These are phyloP conservation scores for Thalassiosira livingstoniorum DNA, from an alignment of 352 stramenopile genomes.

Conservation along the genomic window DNA sequence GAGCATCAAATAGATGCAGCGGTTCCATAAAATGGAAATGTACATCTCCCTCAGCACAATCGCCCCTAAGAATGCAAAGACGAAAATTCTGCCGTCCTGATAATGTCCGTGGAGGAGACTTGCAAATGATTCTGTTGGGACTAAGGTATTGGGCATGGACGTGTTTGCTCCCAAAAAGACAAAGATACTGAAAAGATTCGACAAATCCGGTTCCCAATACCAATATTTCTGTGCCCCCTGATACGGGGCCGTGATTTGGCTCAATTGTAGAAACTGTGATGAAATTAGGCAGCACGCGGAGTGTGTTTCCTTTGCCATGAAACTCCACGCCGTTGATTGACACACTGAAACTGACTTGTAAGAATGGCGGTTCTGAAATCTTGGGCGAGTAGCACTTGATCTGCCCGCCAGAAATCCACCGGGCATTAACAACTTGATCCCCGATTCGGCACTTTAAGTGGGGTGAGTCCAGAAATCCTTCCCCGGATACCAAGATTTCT, in stretches of 20 bases:
- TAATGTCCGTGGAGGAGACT: conserved; percentile 21
- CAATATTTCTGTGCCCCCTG: conserved; percentile 29
- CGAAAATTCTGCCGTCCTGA: conserved; percentile 39
- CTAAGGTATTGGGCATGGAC: conserved; percentile 40
- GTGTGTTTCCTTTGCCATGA: conserved; percentile 27
- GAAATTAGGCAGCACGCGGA: conserved; percentile 39
- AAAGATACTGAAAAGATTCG: conserved; percentile 41
- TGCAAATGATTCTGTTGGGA: conserved; percentile 42
- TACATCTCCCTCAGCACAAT: conserved; percentile 37
- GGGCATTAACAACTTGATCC: conserved; percentile 34
- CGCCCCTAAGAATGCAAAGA: conserved; percentile 49
- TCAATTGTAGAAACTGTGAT: conserved; percentile 35
- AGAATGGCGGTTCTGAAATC: background rate
- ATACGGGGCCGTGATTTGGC: conserved; percentile 36
- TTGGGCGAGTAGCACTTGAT: conserved; percentile 37
- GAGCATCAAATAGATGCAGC: conserved; percentile 35
- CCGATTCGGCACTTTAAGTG: conserved; percentile 48
- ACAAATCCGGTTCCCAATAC: conserved; percentile 54
- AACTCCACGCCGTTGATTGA: conserved; percentile 58
- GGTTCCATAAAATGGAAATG: conserved; percentile 50
- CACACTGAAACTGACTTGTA: conserved; percentile 2
- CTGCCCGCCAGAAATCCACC: conserved; percentile 38
- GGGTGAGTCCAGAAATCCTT: conserved; percentile 37
- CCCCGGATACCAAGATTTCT: conserved; percentile 38
- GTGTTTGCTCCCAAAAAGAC: conserved; percentile 49